Evolutionary conservation across 345 rosid genomes (phyloP), one percentile per base, ranked within the genome.

Genomic region (Syzygium jambos): DNA sequence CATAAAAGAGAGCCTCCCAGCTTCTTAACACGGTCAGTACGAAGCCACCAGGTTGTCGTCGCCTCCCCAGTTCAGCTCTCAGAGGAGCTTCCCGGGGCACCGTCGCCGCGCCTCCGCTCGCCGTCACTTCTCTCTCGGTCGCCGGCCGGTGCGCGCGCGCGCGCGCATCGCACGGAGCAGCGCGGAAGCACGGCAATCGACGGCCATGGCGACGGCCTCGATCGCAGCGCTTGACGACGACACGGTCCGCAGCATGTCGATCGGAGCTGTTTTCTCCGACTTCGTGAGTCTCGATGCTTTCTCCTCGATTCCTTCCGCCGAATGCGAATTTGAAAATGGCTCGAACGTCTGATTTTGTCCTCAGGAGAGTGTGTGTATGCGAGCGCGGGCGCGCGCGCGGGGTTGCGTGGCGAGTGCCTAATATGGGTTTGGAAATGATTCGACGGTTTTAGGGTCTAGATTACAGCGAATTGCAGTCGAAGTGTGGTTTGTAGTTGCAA

Each of bases 241-340:
- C 51, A 92, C 87, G 1, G 92, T 98, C 51, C 93, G 95, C 68
- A 93, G 96, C 90, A 98, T 98, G 99, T 89, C 99, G 53, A 92
- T 98, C 63, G 99, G 97, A 46, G 99, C 99, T 30, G 95, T 96
- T 87, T 98, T 98, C 98, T 93, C 98, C 7, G 99, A 96, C 91
- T 96, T 95, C 53, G 99, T 96, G 93, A 91, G 94, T 77, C 25
- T 22, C 54, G 10, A 11, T 51, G 6, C 61, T 51, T 29, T 83
- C 55, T 51, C 84, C 46, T 53, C 46, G 30, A 83, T 46, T 83
- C 27, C 85, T 83, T 83, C 55, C 38, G 30, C 38, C 23, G 49
- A 19, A 38, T 38, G 82, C 49, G 49, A 73, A 21, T 38, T 84
- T 22, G 59, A 51, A 14, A 30, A 2, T 83, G 52, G 30, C 56